These are phyloP conservation scores for Tillandsia leiboldiana DNA, from an alignment of 176 grass and related monocot species.

Conservation along the genomic window DNA sequence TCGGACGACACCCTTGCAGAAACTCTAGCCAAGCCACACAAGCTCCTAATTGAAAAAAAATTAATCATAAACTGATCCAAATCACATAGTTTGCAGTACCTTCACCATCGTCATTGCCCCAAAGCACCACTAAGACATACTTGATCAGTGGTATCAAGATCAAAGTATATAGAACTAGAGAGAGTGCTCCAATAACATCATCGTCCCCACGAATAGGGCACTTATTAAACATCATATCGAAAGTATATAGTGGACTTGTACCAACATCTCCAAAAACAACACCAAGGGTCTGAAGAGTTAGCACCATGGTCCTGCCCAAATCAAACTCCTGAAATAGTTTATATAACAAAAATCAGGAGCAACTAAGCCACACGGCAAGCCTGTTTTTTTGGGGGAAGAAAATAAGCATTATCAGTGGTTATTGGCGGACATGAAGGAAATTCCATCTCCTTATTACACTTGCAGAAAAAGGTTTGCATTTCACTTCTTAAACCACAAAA, in stretches of 20 bases:
- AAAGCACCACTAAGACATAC: constrained; percentile 79
- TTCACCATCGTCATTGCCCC: constrained; percentile 85
- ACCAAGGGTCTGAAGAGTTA: constrained; percentile 80
- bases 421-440: too few species aligned
- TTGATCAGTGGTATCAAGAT: constrained; percentile 77
- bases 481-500: too few species aligned
- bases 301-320: constrained; percentile 58
- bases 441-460: too few species aligned
- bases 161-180: constrained; percentile 81
- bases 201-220: constrained; percentile 57
- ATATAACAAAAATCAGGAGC: background rate
- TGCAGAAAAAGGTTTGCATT: too few species aligned
- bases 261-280: constrained; percentile 96
- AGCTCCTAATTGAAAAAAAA: too few species aligned
- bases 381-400: too few species aligned
- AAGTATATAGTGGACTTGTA: constrained; percentile 84
- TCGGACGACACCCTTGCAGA: background rate
- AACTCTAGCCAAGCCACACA: too few species aligned
- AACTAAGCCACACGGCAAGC: background rate
- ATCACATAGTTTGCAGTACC: constrained; percentile 53
- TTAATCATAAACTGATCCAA: constrained; percentile 23
- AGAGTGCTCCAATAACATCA: constrained; percentile 90
- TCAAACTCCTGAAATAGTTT: constrained; percentile 46
- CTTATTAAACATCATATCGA: constrained; percentile 88
- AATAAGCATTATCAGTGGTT: too few species aligned